A percentile compares a stretch with the other conserved stretches of the same genome.
These are phyloP conservation scores for Gossypium mustelinum DNA, from an alignment of 345 rosid genomes.

Conservation along the genomic window DNA sequence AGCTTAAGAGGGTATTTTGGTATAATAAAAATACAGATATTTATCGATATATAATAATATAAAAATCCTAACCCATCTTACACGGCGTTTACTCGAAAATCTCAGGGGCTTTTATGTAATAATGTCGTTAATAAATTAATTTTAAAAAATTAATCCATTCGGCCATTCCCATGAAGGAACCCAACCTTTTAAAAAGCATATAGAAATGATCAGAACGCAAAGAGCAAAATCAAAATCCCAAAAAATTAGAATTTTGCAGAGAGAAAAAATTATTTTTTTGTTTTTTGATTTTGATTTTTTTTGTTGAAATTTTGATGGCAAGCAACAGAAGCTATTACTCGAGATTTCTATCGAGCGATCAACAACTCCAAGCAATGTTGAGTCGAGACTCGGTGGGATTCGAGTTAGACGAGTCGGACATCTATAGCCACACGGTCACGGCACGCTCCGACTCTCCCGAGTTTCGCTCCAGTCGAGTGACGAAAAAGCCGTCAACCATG, in stretches of 20 bases:
- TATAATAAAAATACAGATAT: no score
- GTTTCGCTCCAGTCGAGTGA: slow-evolving; percentile 36
- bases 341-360: slow-evolving; percentile 53
- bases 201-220: not conserved
- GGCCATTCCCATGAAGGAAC: slow-evolving; percentile 45
- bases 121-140: not conserved
- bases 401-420: slow-evolving; percentile 90
- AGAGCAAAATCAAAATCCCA: not conserved
- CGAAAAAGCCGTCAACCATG: slow-evolving; percentile 26
- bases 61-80: not conserved
- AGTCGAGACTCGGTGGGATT: slow-evolving; percentile 34
- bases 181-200: slow-evolving; percentile 51
- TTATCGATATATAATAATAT: no score
- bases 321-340: slow-evolving; percentile 61
- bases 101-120: slow-evolving; percentile 23
- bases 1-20: no score
- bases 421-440: slow-evolving; percentile 31
- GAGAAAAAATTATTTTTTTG: not conserved
- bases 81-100: no score
- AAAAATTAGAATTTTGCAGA: no score
- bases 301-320: slow-evolving; percentile 44
- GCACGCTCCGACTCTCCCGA: slow-evolving; percentile 53
- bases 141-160: slow-evolving; percentile 16
- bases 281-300: no score
- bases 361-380: slow-evolving; percentile 24